These are phyloP conservation scores for Brassica incana DNA, from an alignment of 345 rosid genomes.

Conservation along the genomic window DNA sequence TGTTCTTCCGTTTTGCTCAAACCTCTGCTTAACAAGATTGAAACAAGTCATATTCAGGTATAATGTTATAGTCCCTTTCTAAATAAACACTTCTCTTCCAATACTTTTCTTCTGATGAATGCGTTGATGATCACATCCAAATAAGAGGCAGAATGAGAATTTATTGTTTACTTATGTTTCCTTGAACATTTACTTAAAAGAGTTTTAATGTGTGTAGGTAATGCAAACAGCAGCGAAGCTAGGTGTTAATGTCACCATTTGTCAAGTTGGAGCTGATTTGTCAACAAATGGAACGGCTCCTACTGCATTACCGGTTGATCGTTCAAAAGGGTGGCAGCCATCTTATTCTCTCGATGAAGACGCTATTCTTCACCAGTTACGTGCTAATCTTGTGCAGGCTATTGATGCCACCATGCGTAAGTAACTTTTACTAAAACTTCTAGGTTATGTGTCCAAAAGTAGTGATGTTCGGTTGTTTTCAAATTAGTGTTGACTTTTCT, in stretches of 20 bases:
- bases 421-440: conserved; percentile 31
- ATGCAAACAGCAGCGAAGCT: conserved; percentile 84
- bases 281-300: conserved; percentile 47
- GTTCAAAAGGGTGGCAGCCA: conserved; percentile 79
- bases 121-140: background rate
- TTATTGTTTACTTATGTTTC: conserved; percentile 21
- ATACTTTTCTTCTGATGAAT: conserved; percentile 8
- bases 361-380: conserved; percentile 75
- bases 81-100: background rate
- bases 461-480: conserved; percentile 7
- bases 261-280: conserved; percentile 73
- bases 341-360: conserved; percentile 79
- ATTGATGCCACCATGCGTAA: conserved; percentile 68
- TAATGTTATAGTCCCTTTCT: conserved; percentile 4
- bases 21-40: conserved; percentile 75
- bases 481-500: background rate
- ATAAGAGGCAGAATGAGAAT: conserved; percentile 12
- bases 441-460: conserved; percentile 3
- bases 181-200: background rate
- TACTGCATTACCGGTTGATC: conserved; percentile 54
- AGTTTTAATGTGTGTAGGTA: conserved; percentile 50
- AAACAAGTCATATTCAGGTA: conserved; percentile 89
- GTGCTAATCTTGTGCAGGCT: conserved; percentile 71
- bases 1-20: conserved; percentile 77
- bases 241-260: conserved; percentile 62